Conservation (phyloP, 306 rosid species). For the Ceratonia siliqua region DNA sequence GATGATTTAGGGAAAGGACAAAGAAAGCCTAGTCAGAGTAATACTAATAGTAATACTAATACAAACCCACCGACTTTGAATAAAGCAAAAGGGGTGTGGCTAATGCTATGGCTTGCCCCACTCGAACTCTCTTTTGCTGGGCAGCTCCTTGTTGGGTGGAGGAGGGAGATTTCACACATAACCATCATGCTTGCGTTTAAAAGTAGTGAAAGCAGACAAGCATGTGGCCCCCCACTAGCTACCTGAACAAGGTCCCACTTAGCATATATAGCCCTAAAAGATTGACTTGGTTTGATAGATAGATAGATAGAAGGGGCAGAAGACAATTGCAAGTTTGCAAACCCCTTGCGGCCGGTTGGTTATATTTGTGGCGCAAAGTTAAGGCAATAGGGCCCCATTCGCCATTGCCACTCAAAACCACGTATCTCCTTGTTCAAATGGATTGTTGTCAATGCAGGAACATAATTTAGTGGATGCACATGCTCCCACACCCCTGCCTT, state of each 20-base stretch:
- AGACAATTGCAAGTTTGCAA: conserved; percentile 58
- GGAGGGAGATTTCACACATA: conserved; percentile 40
- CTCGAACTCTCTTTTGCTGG: conserved; percentile 39
- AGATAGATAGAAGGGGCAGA: conserved; percentile 36
- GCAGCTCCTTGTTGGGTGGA: conserved; percentile 30
- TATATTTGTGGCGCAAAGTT: conserved; percentile 51
- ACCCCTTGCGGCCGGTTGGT: too few species aligned
- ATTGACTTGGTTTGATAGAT: conserved; percentile 36
- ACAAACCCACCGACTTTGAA: conserved; percentile 49
- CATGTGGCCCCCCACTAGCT: conserved; percentile 47
- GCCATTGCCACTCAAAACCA: too few species aligned
- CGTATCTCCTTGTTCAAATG: too few species aligned
- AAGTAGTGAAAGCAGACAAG: conserved; percentile 49
- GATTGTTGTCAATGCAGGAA: conserved; percentile 27
- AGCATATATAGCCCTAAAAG: conserved; percentile 5
- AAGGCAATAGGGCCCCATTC: conserved; percentile 50
- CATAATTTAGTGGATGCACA: too few species aligned
- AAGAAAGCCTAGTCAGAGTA: conserved; percentile 16
- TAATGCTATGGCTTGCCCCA: conserved; percentile 51
- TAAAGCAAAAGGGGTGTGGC: conserved; percentile 34
- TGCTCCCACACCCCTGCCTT: too few species aligned
- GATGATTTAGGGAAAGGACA: conserved; percentile 24
- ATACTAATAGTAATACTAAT: background rate
- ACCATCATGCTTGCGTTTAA: conserved; percentile 59
- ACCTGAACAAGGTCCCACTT: background rate